A percentile compares a stretch with the other conserved stretches of the same genome.
These are phyloP conservation scores for Silene noctiflora DNA, from an alignment of 179 eudicot genomes.

Conservation along the genomic window DNA sequence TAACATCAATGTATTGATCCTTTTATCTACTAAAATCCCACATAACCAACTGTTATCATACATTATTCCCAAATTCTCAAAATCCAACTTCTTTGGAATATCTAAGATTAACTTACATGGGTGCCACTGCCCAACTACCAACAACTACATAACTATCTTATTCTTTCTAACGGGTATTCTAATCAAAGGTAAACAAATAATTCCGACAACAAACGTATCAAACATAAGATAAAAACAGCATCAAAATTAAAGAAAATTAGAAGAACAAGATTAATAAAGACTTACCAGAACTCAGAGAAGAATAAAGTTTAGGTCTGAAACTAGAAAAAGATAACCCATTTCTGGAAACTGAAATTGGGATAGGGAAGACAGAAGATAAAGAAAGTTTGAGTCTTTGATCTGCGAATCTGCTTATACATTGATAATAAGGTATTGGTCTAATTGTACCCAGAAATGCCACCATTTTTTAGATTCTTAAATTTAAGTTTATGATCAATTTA, in stretches of 20 bases:
- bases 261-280: not conserved
- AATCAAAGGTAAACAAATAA: not conserved
- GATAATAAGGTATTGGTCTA: slow-evolving; percentile 37
- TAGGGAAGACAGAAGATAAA: slow-evolving; percentile 22
- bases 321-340: slow-evolving; percentile 32
- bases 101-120: not conserved
- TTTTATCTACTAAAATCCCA: not conserved
- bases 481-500: not conserved
- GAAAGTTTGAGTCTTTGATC: slow-evolving; percentile 37
- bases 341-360: slow-evolving; percentile 35
- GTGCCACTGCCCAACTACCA: too few species aligned
- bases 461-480: slow-evolving; percentile 16
- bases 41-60: slow-evolving; percentile 1
- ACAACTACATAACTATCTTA: not conserved
- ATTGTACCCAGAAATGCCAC: slow-evolving; percentile 37
- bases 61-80: not conserved
- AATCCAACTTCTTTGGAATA: not conserved
- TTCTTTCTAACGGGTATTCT: not conserved
- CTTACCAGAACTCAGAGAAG: slow-evolving; percentile 55
- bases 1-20: not conserved
- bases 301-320: slow-evolving; percentile 27
- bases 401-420: slow-evolving; percentile 32
- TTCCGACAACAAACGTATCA: not conserved
- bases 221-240: not conserved
- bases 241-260: not conserved